Evolutionary conservation across 768 basidiomycete species (phyloP).

Genomic region (Phlegmacium glaucopus): DNA sequence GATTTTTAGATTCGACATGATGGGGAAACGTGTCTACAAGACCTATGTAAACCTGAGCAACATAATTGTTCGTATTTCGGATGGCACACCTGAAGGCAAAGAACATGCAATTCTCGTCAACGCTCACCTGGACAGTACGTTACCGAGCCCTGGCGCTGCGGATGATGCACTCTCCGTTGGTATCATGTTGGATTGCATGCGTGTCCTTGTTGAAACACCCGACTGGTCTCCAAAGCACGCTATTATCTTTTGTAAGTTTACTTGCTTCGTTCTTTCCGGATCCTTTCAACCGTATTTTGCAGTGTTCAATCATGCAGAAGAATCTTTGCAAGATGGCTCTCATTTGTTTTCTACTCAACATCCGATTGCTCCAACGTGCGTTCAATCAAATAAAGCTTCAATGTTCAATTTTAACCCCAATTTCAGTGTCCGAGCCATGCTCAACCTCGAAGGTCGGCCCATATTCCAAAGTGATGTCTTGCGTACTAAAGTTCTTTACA

Average conservation of each 20-base stretch:
- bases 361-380: slow-evolving; percentile 64
- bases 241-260: slow-evolving; percentile 73
- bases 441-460: slow-evolving; percentile 82
- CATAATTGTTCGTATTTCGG: slow-evolving; percentile 82
- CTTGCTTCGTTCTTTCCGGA: background rate
- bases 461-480: background rate
- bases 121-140: slow-evolving; percentile 84
- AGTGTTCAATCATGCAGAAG: slow-evolving; percentile 97
- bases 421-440: slow-evolving; percentile 71
- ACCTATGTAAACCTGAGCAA: slow-evolving; percentile 87
- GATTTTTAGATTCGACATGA: slow-evolving; percentile 82
- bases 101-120: slow-evolving; percentile 85
- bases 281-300: background rate
- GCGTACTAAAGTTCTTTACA: slow-evolving; percentile 16
- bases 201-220: slow-evolving; percentile 69
- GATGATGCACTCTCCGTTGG: slow-evolving; percentile 89
- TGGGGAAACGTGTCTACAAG: slow-evolving; percentile 80
- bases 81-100: slow-evolving; percentile 68
- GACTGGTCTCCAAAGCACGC: slow-evolving; percentile 73
- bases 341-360: slow-evolving; percentile 94
- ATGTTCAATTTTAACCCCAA: background rate
- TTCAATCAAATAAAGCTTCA: slow-evolving; percentile 6
- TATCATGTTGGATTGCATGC: slow-evolving; percentile 85
- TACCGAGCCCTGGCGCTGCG: slow-evolving; percentile 85
- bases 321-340: slow-evolving; percentile 91